Evolutionary conservation across 345 rosid species (phyloP), one percentile per base, ranked within the genome.

Genomic region (Passiflora organensis): DNA sequence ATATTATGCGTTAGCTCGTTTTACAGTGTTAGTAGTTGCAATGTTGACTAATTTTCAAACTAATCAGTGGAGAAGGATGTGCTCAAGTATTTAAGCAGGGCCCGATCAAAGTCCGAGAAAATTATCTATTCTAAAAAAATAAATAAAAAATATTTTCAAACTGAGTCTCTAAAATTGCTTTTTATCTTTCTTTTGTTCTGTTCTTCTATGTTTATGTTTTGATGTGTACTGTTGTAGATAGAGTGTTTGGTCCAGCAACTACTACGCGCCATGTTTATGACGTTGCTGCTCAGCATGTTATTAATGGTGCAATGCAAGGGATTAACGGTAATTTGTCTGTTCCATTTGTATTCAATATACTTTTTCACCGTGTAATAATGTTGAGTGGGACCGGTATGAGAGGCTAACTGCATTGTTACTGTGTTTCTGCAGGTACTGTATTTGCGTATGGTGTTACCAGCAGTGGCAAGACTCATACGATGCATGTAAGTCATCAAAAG

Each of bases 381-480:
- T 25, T 38, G 43, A 41, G 15, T 41, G 13, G 43, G 43, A 12
- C n/a, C n/a, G n/a, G n/a, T n/a, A n/a, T n/a, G n/a, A n/a, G n/a
- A n/a, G n/a, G n/a, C n/a, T n/a, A n/a, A n/a, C n/a, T n/a, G n/a
- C n/a, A 41, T 9, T 8, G n/a, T 12, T 13, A 13, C 13, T 41
- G n/a, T 41, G 43, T 12, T 41, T 41, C 13, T 41, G 67, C 76
- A 91, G 98, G 96, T 44, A 87, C 96, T 20, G 91, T 91, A 39
- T 91, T 91, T 85, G 98, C 98, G 16, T 91, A 91, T 83, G 96
- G 98, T 61, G 98, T 87, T 66, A 87, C 98, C 50, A 89, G 97
- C 49, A 89, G 95, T 55, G 95, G 97, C 64, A 89, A 89, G 80
- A 89, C 95, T 69, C 97, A 86, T 60, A 89, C 97, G 45, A 89